Conservation (phyloP, 2,329 filamentous ascomycete species). For the Dactylellina sp. region DNA sequence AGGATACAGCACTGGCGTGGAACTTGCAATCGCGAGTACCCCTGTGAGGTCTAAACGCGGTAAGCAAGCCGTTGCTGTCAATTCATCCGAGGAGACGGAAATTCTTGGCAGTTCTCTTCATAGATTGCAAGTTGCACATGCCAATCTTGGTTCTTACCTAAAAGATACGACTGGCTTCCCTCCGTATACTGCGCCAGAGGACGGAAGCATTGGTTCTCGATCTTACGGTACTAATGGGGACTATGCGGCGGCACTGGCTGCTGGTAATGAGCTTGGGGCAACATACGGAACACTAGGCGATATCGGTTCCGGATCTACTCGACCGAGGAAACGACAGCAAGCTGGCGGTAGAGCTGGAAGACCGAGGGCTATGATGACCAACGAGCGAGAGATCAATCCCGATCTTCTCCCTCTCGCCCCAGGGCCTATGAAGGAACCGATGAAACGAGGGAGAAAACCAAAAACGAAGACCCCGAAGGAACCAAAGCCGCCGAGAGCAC, state of each 20-base stretch:
- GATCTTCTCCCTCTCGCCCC: conserved; percentile 25
- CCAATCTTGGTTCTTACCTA: conserved; percentile 19
- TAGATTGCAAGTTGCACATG: conserved; percentile 30
- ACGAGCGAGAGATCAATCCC: conserved; percentile 40
- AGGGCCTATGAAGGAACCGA: conserved; percentile 6
- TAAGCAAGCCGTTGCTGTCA: not conserved
- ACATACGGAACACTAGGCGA: conserved; percentile 18
- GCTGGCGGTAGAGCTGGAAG: conserved; percentile 41
- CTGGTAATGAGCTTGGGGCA: conserved; percentile 29
- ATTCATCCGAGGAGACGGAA: conserved; percentile 8
- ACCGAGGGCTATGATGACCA: conserved; percentile 26
- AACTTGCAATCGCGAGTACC: not conserved
- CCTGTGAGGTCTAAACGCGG: not conserved
- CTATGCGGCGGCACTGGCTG: conserved; percentile 35
- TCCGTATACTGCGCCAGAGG: conserved; percentile 46
- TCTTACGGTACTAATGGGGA: too few relatives aligned
- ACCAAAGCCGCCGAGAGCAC: conserved; percentile 17
- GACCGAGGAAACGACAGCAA: conserved; percentile 36
- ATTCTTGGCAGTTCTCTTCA: conserved; percentile 14
- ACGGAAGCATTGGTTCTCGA: conserved; percentile 24
- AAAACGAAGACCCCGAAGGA: conserved; percentile 6
- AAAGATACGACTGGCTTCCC: conserved; percentile 36
- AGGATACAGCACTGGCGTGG: not conserved
- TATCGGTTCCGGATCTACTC: conserved; percentile 12
- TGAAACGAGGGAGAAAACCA: conserved; percentile 37